Conservation (phyloP, 129 eudicot genomes). For the Centaurea solstitialis region DNA sequence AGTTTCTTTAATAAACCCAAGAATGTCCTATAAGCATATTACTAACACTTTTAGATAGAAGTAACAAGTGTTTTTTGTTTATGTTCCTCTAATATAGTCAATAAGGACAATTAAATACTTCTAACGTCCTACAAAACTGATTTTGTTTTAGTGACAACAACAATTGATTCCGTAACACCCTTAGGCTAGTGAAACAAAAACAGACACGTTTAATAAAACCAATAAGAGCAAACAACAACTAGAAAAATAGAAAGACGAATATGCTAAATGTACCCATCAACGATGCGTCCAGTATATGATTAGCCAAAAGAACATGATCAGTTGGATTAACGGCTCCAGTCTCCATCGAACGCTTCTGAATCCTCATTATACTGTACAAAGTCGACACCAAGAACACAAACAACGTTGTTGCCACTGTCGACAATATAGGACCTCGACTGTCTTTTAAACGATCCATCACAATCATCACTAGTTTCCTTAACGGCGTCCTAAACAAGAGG, state of each 20-base stretch:
- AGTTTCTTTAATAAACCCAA: no score
- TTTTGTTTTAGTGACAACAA: no score
- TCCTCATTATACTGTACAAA: conserved; percentile 36
- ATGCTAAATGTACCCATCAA: conserved; percentile 53
- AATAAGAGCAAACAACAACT: neutral
- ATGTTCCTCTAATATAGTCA: no score
- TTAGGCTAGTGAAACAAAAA: no score
- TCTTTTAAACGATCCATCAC: conserved; percentile 52
- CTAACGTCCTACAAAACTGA: no score
- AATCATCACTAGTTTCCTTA: conserved; percentile 61
- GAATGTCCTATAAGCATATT: no score
- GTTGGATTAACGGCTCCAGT: conserved; percentile 52
- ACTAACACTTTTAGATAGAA: neutral
- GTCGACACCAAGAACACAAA: conserved; percentile 51
- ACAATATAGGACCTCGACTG: conserved; percentile 55
- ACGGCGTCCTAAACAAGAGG: conserved; percentile 68
- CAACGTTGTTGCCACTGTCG: conserved; percentile 51
- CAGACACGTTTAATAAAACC: neutral
- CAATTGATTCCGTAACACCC: no score
- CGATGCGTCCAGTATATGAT: conserved; percentile 70
- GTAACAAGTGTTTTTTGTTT: no score
- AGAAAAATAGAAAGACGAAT: neutral
- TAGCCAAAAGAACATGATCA: conserved; percentile 72
- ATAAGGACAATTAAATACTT: no score
- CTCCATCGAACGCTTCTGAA: conserved; percentile 45